Conservation (phyloP, 352 stramenopile genomes). For the Phytophthora hibernalis region DNA sequence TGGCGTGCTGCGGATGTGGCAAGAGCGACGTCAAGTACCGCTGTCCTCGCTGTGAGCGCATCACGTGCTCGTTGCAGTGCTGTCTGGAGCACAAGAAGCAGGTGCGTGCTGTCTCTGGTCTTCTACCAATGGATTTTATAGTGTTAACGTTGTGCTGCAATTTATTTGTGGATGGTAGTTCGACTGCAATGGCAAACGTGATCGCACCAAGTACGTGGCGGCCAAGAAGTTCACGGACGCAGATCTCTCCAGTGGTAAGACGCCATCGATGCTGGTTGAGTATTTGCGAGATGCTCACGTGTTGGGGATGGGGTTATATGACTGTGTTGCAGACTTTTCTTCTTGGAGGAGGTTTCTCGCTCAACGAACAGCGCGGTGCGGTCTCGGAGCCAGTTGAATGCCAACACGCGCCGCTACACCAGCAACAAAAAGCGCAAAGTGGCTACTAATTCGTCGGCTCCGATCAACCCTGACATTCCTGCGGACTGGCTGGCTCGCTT, state of each 20-base stretch:
- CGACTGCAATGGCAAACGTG: constrained; percentile 81
- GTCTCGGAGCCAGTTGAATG: constrained; percentile 50
- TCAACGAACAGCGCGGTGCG: constrained; percentile 59
- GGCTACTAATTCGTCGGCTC: constrained; percentile 1
- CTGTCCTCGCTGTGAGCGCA: constrained; percentile 83
- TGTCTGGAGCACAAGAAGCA: constrained; percentile 85
- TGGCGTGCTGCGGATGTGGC: constrained; percentile 58
- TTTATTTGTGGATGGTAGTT: constrained; percentile 43
- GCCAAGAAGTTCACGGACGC: constrained; percentile 80
- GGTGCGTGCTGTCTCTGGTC: constrained; percentile 31
- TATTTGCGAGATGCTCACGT: background rate
- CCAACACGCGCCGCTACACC: constrained; percentile 37
- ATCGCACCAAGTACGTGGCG: constrained; percentile 82
- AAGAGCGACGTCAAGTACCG: constrained; percentile 80
- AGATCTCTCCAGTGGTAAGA: constrained; percentile 75
- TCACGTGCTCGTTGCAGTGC: constrained; percentile 84
- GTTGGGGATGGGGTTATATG: background rate
- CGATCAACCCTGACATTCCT: constrained; percentile 68
- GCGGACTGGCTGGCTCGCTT: constrained; percentile 81
- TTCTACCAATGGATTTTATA: background rate
- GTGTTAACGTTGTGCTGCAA: constrained; percentile 1
- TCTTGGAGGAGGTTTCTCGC: constrained; percentile 73
- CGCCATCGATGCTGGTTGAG: background rate
- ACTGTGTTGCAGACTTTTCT: constrained; percentile 69
- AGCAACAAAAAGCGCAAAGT: constrained; percentile 48